phyloP scores from a whole-genome alignment of 192 early-diverging fungal genomes.

The Coemansia sp. region DNA sequence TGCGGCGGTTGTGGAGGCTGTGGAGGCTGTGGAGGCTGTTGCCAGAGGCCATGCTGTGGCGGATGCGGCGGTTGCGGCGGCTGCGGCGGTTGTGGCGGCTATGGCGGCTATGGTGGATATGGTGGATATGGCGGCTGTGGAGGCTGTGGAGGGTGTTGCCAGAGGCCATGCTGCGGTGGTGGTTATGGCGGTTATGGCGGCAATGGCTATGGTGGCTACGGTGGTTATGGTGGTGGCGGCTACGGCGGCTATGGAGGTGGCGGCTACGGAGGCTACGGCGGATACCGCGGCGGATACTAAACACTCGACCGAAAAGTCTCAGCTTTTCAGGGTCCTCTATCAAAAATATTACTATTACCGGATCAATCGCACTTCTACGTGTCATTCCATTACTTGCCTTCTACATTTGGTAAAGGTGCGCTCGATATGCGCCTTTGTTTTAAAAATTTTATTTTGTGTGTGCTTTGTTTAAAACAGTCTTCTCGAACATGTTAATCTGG shows the following conservation, averaged over 20 bases:
- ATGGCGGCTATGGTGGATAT: too few relatives aligned
- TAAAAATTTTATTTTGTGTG: background rate
- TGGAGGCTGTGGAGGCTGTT: slow-evolving; percentile 18
- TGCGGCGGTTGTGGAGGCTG: slow-evolving; percentile 25
- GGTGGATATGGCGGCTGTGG: background rate
- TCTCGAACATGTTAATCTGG: background rate
- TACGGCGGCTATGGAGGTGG: background rate
- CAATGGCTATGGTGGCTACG: background rate
- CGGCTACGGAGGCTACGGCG: slow-evolving; percentile 1
- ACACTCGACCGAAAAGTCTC: background rate
- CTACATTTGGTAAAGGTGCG: background rate
- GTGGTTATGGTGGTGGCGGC: background rate
- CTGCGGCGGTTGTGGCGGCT: background rate
- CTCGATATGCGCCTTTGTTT: background rate
- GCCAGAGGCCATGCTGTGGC: slow-evolving; percentile 15
- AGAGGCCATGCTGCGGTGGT: background rate
- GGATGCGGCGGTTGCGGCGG: slow-evolving; percentile 32
- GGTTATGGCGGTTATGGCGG: background rate
- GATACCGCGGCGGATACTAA: slow-evolving; percentile 7
- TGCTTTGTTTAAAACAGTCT: background rate
- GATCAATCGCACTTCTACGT: background rate
- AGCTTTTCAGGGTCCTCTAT: background rate
- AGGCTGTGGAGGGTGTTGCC: background rate
- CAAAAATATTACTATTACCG: background rate
- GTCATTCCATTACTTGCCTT: background rate